Percentiles rank a stretch among this genome's conserved stretches.
These are phyloP conservation scores for Dendrobium catenatum DNA, from an alignment of 106 monocot genomes.

Conservation along the genomic window DNA sequence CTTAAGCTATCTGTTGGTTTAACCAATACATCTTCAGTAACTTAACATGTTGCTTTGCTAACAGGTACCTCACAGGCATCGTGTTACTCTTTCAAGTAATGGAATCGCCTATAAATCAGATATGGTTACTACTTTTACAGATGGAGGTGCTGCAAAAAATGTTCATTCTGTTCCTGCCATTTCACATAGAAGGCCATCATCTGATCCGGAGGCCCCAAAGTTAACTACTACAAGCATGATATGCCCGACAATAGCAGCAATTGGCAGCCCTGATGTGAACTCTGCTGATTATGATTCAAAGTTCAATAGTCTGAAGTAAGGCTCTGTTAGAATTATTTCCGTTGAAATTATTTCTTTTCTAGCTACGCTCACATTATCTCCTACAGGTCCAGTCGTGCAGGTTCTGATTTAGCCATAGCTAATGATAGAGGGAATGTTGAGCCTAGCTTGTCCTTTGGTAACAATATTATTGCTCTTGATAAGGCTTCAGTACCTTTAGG, in stretches of 20 bases:
- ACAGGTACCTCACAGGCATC: slow-evolving; percentile 58
- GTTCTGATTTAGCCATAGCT: slow-evolving; percentile 13
- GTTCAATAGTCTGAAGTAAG: slow-evolving; percentile 44
- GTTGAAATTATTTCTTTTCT: slow-evolving; percentile 1
- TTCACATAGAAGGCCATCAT: slow-evolving; percentile 20
- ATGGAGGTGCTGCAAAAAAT: slow-evolving; percentile 4
- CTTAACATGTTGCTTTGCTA: background rate
- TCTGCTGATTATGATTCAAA: slow-evolving; percentile 25
- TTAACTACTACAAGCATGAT: slow-evolving; percentile 18
- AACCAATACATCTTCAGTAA: background rate
- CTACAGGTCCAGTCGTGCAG: slow-evolving; percentile 40
- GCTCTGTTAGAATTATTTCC: background rate
- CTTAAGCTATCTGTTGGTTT: background rate
- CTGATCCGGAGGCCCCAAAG: slow-evolving; percentile 21
- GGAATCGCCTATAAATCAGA: slow-evolving; percentile 21
- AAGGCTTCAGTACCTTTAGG: slow-evolving; percentile 32
- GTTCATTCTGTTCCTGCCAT: slow-evolving; percentile 18
- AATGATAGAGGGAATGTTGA: slow-evolving; percentile 29
- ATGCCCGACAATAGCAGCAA: slow-evolving; percentile 41
- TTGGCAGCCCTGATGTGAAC: slow-evolving; percentile 33
- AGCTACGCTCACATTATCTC: slow-evolving; percentile 7
- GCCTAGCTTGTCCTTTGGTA: slow-evolving; percentile 32
- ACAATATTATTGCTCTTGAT: slow-evolving; percentile 19
- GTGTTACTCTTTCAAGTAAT: slow-evolving; percentile 17
- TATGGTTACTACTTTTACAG: slow-evolving; percentile 16